Evolutionary conservation across 1,284 basidiomycete genomes (phyloP).

Genomic region (Rhizopogon hawkerae): DNA sequence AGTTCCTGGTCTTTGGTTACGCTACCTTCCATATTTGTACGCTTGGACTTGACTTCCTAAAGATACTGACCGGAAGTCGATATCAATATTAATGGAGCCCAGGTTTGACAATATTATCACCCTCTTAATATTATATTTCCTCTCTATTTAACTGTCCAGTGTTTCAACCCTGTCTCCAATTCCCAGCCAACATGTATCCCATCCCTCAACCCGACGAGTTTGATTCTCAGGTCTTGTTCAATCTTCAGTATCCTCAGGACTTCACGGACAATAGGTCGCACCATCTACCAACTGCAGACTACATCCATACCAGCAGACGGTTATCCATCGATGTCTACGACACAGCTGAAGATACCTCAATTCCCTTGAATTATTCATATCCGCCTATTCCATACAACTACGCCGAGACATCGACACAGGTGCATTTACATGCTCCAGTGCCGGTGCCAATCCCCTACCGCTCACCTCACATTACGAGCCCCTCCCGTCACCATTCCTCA

Average conservation of each 20-base stretch:
- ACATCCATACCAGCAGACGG: constrained; percentile 1
- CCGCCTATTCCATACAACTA: constrained; percentile 5
- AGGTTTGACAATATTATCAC: too few relatives aligned
- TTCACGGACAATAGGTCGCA: neutral
- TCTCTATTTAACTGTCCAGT: neutral
- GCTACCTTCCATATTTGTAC: too few relatives aligned
- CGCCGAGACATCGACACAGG: neutral
- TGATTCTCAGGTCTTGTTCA: neutral
- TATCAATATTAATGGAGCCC: too few relatives aligned
- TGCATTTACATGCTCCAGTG: constrained; percentile 25
- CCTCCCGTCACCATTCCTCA: neutral
- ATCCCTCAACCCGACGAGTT: neutral
- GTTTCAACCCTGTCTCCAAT: neutral
- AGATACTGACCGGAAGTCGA: too few relatives aligned
- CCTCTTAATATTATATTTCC: neutral
- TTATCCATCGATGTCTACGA: neutral
- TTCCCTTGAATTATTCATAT: constrained; percentile 13
- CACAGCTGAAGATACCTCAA: neutral
- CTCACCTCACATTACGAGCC: constrained; percentile 11
- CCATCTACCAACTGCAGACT: neutral
- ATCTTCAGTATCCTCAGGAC: neutral
- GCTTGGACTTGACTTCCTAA: too few relatives aligned
- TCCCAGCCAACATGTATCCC: neutral
- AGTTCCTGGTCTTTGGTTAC: too few relatives aligned
- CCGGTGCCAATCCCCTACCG: constrained; percentile 22